Conservation (phyloP, 495 filamentous ascomycete species). For the Xylaria palmicola region DNA sequence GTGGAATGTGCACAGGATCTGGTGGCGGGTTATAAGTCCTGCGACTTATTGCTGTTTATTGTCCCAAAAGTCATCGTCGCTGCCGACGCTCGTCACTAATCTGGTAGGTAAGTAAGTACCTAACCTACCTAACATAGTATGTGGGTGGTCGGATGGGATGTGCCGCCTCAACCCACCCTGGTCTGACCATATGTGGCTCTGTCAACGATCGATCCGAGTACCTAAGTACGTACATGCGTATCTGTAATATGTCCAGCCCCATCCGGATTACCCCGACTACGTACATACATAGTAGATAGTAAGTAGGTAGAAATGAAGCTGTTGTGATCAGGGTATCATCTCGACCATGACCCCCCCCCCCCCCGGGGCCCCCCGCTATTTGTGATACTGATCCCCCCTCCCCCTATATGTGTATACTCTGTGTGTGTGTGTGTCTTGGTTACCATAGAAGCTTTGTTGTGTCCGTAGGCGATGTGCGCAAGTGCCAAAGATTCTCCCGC, state of each 20-base stretch:
- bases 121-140: too few relatives aligned
- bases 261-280: too few relatives aligned
- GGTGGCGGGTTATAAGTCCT: too few relatives aligned
- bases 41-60: too few relatives aligned
- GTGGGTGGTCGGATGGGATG: slow-evolving; percentile 5
- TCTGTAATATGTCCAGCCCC: neutral
- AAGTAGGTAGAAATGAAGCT: too few relatives aligned
- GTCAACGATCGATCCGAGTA: slow-evolving; percentile 6
- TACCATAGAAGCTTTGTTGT: too few relatives aligned
- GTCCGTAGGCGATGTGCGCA: too few relatives aligned
- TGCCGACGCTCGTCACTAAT: too few relatives aligned
- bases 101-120: neutral
- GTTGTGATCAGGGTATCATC: neutral
- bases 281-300: too few relatives aligned
- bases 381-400: neutral
- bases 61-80: too few relatives aligned
- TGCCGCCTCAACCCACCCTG: slow-evolving; percentile 8
- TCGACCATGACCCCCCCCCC: neutral
- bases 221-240: neutral
- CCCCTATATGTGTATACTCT: neutral
- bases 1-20: too few relatives aligned
- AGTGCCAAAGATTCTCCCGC: too few relatives aligned
- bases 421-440: neutral
- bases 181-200: neutral
- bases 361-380: neutral